Conservation (phyloP, 1,284 basidiomycete genomes). For the Exobasidium rhododendri region DNA sequence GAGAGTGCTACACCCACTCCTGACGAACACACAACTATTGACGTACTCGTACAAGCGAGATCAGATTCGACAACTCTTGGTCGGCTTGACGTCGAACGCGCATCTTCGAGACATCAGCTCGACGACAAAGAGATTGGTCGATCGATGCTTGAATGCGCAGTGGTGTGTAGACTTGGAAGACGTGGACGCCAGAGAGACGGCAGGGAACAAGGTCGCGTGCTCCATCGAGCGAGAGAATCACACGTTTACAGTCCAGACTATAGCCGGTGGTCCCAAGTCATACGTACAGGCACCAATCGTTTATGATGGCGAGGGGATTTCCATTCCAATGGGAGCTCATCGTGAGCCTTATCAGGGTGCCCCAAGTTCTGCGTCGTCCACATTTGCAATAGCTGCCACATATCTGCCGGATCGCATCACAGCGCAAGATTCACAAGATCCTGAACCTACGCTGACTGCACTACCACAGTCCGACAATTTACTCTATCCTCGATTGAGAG, state of each 20-base stretch:
- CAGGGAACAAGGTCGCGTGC: background rate
- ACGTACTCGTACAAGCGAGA: constrained; percentile 80
- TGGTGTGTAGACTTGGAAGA: constrained; percentile 66
- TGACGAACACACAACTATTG: constrained; percentile 89
- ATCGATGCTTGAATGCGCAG: constrained; percentile 78
- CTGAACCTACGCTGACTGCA: background rate
- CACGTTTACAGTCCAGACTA: constrained; percentile 7
- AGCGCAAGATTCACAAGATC: background rate
- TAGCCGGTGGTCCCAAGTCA: background rate
- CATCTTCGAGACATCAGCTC: constrained; percentile 67
- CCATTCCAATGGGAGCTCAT: constrained; percentile 4
- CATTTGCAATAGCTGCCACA: background rate
- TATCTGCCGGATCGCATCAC: background rate
- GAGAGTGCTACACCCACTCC: constrained; percentile 87
- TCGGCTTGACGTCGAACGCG: constrained; percentile 70
- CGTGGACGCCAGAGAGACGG: constrained; percentile 20
- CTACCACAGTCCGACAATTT: background rate
- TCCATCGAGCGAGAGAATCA: background rate
- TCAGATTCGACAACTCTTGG: constrained; percentile 79
- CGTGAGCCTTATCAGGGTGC: constrained; percentile 3
- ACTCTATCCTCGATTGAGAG: background rate
- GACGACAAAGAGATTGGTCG: constrained; percentile 86
- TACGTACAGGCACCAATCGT: background rate
- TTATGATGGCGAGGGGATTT: constrained; percentile 1
- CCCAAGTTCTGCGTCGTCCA: background rate